Evolutionary conservation across 169 alveolate genomes (phyloP), one percentile per base, ranked within the genome.

Genomic region (Babesia ovis): DNA sequence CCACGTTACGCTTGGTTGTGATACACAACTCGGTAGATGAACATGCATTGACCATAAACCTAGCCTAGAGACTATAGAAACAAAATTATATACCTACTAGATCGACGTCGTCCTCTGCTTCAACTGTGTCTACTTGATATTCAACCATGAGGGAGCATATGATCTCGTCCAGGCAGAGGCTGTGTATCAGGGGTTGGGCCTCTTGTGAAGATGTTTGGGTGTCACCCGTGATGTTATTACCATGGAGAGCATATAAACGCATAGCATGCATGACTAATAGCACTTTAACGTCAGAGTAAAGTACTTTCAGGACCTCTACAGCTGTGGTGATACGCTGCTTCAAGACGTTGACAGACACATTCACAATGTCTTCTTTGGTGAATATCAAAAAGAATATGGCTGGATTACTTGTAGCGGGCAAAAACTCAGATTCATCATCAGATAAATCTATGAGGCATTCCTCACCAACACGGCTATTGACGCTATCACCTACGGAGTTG

Each of bases 71-170:
- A 18, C 23, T 20, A 8, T 69, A 27, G 6, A 2, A 1, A 20
- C 4, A 32, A 18, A 1, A 4, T 20, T 18, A 5, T 3, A 2
- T 4, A n/a, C 89, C n/a, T 6, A 72, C 89, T 71, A 72, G 64
- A 25, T 81, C 89, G 4, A 48, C 66, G 27, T 56, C 51, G 27
- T 81, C 89, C 27, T 72, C 84, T 8, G 84, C 71, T 46, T 81
- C 89, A 12, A 81, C 35, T 6, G 85, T 72, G 34, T 81, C 89
- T 2, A 81, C 79, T 22, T 71, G 62, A 39, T 81, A 46, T 20
- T 70, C 62, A 20, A 81, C 48, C 51, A 81, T 34, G 23, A 81
- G 59, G 27, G 67, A 66, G 20, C 84, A 71, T 39, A 53, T 64
- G 43, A 81, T 29, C 22, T 81, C 89, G 42, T 81, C 77, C 18